Conservation (phyloP, 371 early-diverging fungal species). For the Batkoa obscura region DNA sequence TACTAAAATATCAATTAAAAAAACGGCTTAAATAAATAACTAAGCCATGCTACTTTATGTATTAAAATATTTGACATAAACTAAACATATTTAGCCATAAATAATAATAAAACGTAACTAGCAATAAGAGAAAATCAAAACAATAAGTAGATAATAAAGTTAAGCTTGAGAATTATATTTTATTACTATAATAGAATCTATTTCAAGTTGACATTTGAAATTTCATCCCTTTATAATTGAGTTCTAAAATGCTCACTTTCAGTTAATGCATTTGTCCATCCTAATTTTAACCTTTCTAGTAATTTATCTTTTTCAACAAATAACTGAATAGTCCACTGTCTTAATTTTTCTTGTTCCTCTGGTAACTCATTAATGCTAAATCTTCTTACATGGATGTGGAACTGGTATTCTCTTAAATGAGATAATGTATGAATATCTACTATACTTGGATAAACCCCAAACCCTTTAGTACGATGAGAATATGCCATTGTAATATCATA, state of each 20-base stretch:
- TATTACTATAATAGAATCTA: too few relatives aligned
- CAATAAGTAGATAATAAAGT: too few relatives aligned
- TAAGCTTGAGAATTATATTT: too few relatives aligned
- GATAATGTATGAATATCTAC: conserved; percentile 26
- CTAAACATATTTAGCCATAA: too few relatives aligned
- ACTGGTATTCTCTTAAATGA: conserved; percentile 34
- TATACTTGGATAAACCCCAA: conserved; percentile 33
- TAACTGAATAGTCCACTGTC: conserved; percentile 33
- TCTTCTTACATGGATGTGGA: conserved; percentile 41
- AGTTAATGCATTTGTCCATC: neutral
- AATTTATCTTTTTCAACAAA: conserved; percentile 43
- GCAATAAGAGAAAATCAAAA: too few relatives aligned
- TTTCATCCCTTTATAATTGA: too few relatives aligned
- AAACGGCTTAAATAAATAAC: too few relatives aligned
- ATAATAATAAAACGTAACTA: too few relatives aligned
- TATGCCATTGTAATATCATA: conserved; percentile 52
- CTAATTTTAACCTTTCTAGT: conserved; percentile 17
- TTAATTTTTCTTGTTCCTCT: conserved; percentile 26
- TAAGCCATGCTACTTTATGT: too few relatives aligned
- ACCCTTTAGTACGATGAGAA: conserved; percentile 18
- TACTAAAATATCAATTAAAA: too few relatives aligned
- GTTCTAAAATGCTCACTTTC: neutral
- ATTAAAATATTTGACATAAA: too few relatives aligned
- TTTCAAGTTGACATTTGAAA: too few relatives aligned
- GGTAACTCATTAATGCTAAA: conserved; percentile 38